A percentile compares a stretch with the other conserved stretches of the same genome.
phyloP scores from a whole-genome alignment of 2,329 filamentous ascomycete species.

The Diaporthe vexans region DNA sequence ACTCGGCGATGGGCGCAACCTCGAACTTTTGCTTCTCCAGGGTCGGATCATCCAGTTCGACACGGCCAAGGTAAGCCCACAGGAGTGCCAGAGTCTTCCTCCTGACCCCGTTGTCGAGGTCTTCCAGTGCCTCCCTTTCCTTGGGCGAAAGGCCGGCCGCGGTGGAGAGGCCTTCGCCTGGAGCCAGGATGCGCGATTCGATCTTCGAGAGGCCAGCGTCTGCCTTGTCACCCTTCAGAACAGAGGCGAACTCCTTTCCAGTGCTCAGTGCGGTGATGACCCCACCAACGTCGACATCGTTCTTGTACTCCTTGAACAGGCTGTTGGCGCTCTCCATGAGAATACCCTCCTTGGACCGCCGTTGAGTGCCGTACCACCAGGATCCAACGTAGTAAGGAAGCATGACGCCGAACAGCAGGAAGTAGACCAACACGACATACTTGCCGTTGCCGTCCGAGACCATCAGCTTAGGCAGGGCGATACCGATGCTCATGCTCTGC shows the following conservation, averaged over 20 bases:
- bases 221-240: conserved; percentile 82
- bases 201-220: conserved; percentile 86
- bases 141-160: conserved; percentile 75
- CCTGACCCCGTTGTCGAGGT: conserved; percentile 83
- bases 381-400: conserved; percentile 94
- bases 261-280: conserved; percentile 86
- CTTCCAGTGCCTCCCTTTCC: conserved; percentile 82
- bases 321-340: conserved; percentile 94
- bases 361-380: conserved; percentile 99
- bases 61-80: conserved; percentile 94
- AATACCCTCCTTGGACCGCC: conserved; percentile 92
- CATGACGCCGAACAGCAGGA: conserved; percentile 86
- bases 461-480: conserved; percentile 93
- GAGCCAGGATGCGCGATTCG: conserved; percentile 82
- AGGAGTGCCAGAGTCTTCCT: conserved; percentile 90
- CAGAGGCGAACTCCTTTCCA: conserved; percentile 86
- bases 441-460: conserved; percentile 95
- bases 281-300: conserved; percentile 83
- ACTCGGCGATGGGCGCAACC: conserved; percentile 87
- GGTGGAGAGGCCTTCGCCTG: conserved; percentile 65
- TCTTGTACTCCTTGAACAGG: conserved; percentile 93
- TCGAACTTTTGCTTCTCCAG: conserved; percentile 91
- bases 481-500: conserved; percentile 98
- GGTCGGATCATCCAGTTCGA: conserved; percentile 83
- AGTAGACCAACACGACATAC: conserved; percentile 93